These are phyloP conservation scores for Picea glauca DNA, from an alignment of 75 land plant genomes.

Conservation along the genomic window DNA sequence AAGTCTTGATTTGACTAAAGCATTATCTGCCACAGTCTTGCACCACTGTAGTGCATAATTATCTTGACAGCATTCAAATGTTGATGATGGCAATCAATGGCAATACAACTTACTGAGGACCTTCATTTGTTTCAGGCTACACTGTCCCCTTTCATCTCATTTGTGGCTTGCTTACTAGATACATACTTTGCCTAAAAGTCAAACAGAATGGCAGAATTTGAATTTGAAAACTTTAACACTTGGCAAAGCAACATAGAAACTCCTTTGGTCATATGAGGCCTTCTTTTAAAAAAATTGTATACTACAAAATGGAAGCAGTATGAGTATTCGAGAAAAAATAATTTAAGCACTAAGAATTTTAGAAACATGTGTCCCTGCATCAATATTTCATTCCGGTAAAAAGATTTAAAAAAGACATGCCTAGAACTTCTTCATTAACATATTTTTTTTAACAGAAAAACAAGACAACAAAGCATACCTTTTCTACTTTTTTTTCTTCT, in stretches of 20 bases:
- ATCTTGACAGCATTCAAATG: background rate
- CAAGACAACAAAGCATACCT: slow-evolving; percentile 1
- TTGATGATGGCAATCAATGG: background rate
- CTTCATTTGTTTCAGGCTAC: background rate
- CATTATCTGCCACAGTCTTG: background rate
- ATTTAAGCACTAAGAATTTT: background rate
- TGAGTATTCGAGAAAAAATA: background rate
- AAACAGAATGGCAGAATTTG: background rate
- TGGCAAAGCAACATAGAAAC: background rate
- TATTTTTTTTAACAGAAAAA: background rate
- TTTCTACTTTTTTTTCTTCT: slow-evolving; percentile 13
- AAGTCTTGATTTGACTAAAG: background rate
- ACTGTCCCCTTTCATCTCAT: background rate
- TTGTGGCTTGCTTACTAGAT: background rate
- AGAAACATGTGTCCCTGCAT: background rate
- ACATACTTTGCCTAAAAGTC: background rate
- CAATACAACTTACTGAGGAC: background rate
- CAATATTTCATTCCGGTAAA: background rate
- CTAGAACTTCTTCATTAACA: background rate
- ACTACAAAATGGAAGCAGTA: background rate
- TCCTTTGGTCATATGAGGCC: background rate
- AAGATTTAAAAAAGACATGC: background rate
- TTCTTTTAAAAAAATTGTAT: background rate
- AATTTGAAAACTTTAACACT: background rate
- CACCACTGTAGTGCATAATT: background rate